Conservation (phyloP, 2,329 filamentous ascomycete genomes). For the Penicillium fuscoglaucum region DNA sequence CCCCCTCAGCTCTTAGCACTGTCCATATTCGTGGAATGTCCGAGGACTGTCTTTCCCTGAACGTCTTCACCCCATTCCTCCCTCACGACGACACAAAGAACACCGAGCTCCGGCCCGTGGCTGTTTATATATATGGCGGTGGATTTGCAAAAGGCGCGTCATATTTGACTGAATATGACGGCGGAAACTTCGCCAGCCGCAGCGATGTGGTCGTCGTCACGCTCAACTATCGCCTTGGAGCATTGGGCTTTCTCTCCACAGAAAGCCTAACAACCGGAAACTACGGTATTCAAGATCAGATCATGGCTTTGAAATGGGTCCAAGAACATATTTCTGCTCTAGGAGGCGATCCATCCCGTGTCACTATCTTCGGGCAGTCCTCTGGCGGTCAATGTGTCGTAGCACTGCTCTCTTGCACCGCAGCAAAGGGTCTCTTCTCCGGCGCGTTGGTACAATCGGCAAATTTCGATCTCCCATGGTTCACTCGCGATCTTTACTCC, state of each 20-base stretch:
- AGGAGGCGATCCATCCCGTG: constrained; percentile 32
- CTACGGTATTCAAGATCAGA: constrained; percentile 37
- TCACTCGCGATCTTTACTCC: constrained; percentile 26
- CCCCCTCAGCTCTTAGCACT: constrained; percentile 14
- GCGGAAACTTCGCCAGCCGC: constrained; percentile 37
- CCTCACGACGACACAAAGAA: constrained; percentile 14
- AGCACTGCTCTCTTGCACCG: constrained; percentile 29
- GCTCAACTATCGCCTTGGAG: constrained; percentile 38
- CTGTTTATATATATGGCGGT: constrained; percentile 40
- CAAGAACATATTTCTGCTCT: constrained; percentile 29
- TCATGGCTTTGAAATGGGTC: constrained; percentile 32
- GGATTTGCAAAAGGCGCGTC: constrained; percentile 31
- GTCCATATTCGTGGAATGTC: constrained; percentile 21
- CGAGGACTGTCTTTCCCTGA: constrained; percentile 40
- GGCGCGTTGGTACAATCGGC: constrained; percentile 31
- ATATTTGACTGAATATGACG: constrained; percentile 34
- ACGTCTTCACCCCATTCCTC: constrained; percentile 38
- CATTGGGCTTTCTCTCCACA: constrained; percentile 35
- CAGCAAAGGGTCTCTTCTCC: constrained; percentile 30
- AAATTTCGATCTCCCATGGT: constrained; percentile 30
- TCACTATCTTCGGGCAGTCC: constrained; percentile 40
- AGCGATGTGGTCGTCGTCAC: constrained; percentile 40
- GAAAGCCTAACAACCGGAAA: constrained; percentile 37
- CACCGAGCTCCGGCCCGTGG: constrained; percentile 22
- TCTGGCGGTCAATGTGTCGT: constrained; percentile 55